A percentile compares a stretch with the other conserved stretches of the same genome.
Conservation (phyloP, 352 stramenopile species). For the Pythium insidiosum region DNA sequence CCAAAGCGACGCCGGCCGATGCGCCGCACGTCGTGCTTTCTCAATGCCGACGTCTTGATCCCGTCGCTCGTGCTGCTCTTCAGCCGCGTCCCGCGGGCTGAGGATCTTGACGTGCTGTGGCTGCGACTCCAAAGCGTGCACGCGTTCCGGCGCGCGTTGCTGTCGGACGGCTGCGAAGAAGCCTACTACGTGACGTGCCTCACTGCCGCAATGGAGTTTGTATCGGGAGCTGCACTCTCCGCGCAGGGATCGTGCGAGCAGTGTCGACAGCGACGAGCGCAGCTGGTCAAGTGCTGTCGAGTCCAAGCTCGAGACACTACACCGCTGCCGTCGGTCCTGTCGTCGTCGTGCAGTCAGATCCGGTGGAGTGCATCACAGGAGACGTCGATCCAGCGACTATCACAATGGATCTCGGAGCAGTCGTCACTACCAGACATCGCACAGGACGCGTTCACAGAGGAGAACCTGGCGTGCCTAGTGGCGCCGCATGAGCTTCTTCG, state of each 20-base stretch:
- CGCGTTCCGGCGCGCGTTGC: slow-evolving; percentile 10
- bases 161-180: slow-evolving; percentile 20
- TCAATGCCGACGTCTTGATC: slow-evolving; percentile 25
- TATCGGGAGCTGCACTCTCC: background rate
- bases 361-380: slow-evolving; percentile 10
- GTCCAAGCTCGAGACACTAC: background rate
- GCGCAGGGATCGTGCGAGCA: background rate
- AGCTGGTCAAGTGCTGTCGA: too few species aligned
- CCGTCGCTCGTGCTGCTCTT: slow-evolving; percentile 25
- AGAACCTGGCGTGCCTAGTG: slow-evolving; percentile 10
- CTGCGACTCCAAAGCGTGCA: slow-evolving; percentile 13
- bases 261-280: background rate
- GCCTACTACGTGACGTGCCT: slow-evolving; percentile 27
- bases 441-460: background rate
- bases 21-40: slow-evolving; percentile 8
- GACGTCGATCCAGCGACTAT: slow-evolving; percentile 16
- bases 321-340: background rate
- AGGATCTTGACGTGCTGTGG: slow-evolving; percentile 17
- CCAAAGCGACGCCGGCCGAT: background rate
- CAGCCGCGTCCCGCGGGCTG: slow-evolving; percentile 5
- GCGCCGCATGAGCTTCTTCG: slow-evolving; percentile 6
- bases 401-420: slow-evolving; percentile 19
- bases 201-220: slow-evolving; percentile 18
- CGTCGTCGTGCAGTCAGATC: background rate
- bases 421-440: slow-evolving; percentile 4